phyloP scores from a whole-genome alignment of 306 rosid genomes.

The Trifolium dubium region DNA sequence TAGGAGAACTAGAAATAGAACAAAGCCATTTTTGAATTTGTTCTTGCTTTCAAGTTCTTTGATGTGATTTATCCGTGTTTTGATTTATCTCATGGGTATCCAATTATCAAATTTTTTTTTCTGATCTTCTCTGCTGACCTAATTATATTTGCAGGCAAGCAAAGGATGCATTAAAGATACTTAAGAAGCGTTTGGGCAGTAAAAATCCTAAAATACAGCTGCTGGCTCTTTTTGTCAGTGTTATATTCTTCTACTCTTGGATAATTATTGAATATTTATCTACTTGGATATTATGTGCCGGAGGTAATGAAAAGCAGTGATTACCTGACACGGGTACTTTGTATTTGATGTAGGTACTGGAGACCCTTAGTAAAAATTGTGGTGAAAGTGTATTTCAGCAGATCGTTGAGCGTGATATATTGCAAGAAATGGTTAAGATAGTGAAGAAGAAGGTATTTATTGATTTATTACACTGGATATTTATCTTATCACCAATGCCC shows the following conservation, averaged over 20 bases:
- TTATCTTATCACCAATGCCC: constrained; percentile 38
- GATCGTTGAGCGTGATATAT: constrained; percentile 86
- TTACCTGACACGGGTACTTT: constrained; percentile 37
- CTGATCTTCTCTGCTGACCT: constrained; percentile 36
- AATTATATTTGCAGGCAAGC: constrained; percentile 78
- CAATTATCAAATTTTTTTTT: constrained; percentile 23
- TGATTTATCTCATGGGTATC: constrained; percentile 14
- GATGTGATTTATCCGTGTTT: constrained; percentile 1
- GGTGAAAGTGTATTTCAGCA: constrained; percentile 87
- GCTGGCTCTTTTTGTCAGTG: constrained; percentile 90
- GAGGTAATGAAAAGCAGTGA: constrained; percentile 19
- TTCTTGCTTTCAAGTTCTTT: constrained; percentile 29
- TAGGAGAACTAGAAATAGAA: constrained; percentile 1
- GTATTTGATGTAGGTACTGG: constrained; percentile 70
- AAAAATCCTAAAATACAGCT: constrained; percentile 87
- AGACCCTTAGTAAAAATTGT: constrained; percentile 93
- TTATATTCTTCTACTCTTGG: constrained; percentile 38
- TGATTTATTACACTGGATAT: constrained; percentile 25
- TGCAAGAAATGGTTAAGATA: constrained; percentile 94
- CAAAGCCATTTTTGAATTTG: constrained; percentile 13
- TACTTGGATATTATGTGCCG: constrained; percentile 23
- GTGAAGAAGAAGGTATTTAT: constrained; percentile 89
- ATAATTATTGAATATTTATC: constrained; percentile 31
- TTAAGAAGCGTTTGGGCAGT: constrained; percentile 80
- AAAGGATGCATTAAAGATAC: constrained; percentile 89